Evolutionary conservation across 768 basidiomycete genomes (phyloP).

Genomic region (Termitomyces titanicus): DNA sequence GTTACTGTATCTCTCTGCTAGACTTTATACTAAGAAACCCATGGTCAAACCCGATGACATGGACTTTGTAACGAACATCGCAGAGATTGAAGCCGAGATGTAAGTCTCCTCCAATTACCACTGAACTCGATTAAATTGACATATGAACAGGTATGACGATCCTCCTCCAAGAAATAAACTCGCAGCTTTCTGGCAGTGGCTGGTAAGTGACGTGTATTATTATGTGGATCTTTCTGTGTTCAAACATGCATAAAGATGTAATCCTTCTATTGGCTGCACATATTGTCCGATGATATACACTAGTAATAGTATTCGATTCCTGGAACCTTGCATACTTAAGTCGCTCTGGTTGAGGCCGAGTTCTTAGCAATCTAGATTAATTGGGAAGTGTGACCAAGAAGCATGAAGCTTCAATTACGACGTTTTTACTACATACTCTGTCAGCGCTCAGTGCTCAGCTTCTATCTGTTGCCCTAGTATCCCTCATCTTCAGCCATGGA

Average conservation of each 20-base stretch:
- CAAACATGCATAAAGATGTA: neutral
- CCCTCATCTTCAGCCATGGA: neutral
- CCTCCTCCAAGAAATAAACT: slow-evolving; percentile 62
- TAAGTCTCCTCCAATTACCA: slow-evolving; percentile 22
- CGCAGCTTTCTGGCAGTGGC: slow-evolving; percentile 76
- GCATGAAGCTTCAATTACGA: neutral
- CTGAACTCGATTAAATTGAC: neutral
- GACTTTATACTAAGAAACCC: slow-evolving; percentile 47
- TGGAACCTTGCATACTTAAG: neutral
- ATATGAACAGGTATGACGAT: slow-evolving; percentile 51
- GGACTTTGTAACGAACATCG: slow-evolving; percentile 77
- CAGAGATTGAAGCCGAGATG: slow-evolving; percentile 66
- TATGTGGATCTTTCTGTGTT: neutral
- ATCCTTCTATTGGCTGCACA: neutral
- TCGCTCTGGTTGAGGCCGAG: neutral
- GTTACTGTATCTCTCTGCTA: slow-evolving; percentile 61
- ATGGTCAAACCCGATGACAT: slow-evolving; percentile 58
- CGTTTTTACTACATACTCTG: too few species aligned
- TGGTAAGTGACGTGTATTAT: slow-evolving; percentile 47
- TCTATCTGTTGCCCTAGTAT: neutral
- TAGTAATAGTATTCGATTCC: neutral
- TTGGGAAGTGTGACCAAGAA: neutral
- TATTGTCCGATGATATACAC: neutral
- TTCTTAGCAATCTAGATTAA: neutral
- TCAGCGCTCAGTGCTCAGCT: too few species aligned